These are phyloP conservation scores for Fusarium cicatricum DNA, from an alignment of 2,329 filamentous ascomycete genomes.

Conservation along the genomic window DNA sequence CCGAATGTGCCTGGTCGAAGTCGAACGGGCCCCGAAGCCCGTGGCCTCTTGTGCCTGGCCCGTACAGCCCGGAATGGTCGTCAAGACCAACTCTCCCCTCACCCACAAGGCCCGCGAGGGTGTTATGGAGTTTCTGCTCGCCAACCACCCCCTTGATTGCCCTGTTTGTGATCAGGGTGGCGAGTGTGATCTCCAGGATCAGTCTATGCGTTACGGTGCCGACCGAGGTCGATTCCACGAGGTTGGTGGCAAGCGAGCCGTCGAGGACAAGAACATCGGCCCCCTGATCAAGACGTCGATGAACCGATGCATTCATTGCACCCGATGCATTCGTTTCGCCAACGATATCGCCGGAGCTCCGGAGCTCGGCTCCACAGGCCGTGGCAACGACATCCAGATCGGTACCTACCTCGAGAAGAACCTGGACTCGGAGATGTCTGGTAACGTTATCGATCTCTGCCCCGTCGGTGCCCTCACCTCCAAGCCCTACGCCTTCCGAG, in stretches of 20 bases:
- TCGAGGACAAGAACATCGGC: conserved; percentile 99
- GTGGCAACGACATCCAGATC: conserved; percentile 97
- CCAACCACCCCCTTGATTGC: conserved; percentile 96
- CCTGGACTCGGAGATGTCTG: conserved; percentile 92
- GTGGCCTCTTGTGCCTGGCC: conserved; percentile 99
- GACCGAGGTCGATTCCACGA: conserved; percentile 98
- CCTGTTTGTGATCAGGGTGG: conserved; percentile 98
- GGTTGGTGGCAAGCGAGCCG: conserved; percentile 91
- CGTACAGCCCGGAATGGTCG: conserved; percentile 97
- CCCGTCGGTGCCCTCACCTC: conserved; percentile 96
- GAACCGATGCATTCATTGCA: conserved; percentile 99
- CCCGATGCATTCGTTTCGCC: conserved; percentile 94
- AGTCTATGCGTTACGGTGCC: conserved; percentile 98
- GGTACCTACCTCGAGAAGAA: conserved; percentile 97
- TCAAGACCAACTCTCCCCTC: conserved; percentile 96
- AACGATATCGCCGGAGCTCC: conserved; percentile 97
- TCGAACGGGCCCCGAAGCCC: conserved; percentile 94
- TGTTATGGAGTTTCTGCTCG: conserved; percentile 98
- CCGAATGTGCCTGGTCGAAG: conserved; percentile 99
- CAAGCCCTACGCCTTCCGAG: conserved; percentile 97
- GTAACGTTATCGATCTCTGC: conserved; percentile 97
- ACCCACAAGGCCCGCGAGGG: conserved; percentile 98
- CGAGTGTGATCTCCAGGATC: conserved; percentile 98
- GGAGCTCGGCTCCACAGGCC: conserved; percentile 91
- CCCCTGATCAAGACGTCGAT: conserved; percentile 99